Base-by-base conservation (phyloP, 495 filamentous ascomycete species). In the Annulohypoxylon stygium region DNA sequence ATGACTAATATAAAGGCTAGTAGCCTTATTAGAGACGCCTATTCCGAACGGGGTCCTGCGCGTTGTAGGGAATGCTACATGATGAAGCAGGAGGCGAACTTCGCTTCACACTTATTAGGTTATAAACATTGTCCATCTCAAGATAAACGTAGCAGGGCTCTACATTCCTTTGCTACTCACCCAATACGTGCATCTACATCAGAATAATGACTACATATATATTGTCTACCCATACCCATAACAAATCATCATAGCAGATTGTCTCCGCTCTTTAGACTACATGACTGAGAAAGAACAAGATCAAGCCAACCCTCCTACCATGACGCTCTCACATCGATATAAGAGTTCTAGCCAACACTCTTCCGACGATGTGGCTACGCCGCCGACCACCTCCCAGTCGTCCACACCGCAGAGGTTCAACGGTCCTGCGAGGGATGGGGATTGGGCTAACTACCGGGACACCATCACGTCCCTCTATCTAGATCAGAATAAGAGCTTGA, bases 401-500 rank as follows among this genome's bases (percentile, higher is more conserved):
- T 20, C 55, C 16, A 59, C 34, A 16, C 53, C 70, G 12, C 65
- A 65, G 55, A 69, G 61, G 18, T 69, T 57, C 34, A 76, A 74
- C 43, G 66, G 62, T 7, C 70, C 70, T 14, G 74, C 74, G 10
- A 73, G 36, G 58, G 70, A 73, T 16, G 71, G 69, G 30, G 75
- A 75, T 34, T 77, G 75, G 75, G 54, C 59, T 43, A 70, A 73
- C 37, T 67, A 75, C 54, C 67, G 71, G 23, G 71, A 70, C 39
- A 75, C 65, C 23, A 77, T 77, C 67, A 68, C 60, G 47, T 39
- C 59, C 33, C 11, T 77, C 11, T 77, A 77, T 20, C 61, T 75
- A 16, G 68, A 70, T 18, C 67, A 75, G 57, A 72, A 75, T 39
- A 77, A 75, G 72, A 75, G 67, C n/a, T 55, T 77, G 11, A 75